phyloP scores from a whole-genome alignment of 1,284 basidiomycete species.

The Vanrija humicola region DNA sequence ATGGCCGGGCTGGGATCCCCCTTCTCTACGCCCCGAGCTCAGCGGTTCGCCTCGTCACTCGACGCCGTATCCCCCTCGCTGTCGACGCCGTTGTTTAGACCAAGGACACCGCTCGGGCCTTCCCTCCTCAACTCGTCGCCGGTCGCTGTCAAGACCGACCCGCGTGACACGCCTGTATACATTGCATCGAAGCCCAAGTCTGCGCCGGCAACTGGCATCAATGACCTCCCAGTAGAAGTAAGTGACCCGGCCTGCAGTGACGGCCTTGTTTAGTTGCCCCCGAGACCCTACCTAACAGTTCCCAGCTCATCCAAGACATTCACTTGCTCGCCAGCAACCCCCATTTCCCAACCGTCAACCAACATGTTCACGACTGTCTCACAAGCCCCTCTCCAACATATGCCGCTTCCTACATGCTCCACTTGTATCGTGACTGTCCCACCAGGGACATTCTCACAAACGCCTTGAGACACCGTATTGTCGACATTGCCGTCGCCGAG shows the following conservation, averaged over 20 bases:
- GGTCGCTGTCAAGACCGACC: background rate
- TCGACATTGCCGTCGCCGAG: conserved; percentile 24
- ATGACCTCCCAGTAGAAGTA: conserved; percentile 28
- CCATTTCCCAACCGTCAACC: conserved; percentile 58
- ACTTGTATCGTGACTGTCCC: conserved; percentile 23
- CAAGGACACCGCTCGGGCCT: background rate
- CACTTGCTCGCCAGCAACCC: conserved; percentile 63
- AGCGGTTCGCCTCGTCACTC: no score
- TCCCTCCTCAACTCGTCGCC: background rate
- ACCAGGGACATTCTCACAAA: conserved; percentile 22
- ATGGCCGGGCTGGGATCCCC: no score
- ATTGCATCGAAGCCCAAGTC: background rate
- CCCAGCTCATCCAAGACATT: conserved; percentile 67
- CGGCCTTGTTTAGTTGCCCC: background rate
- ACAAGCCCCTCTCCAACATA: conserved; percentile 30
- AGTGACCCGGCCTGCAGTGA: conserved; percentile 1
- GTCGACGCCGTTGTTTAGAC: no score
- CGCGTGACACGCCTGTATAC: background rate
- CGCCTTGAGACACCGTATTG: conserved; percentile 34
- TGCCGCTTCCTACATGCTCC: conserved; percentile 32
- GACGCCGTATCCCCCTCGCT: no score
- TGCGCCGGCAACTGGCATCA: conserved; percentile 6
- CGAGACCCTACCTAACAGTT: background rate
- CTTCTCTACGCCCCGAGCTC: no score
- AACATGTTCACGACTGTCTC: conserved; percentile 56